Conservation (phyloP, 768 basidiomycete genomes). For the Trametes coccinea region DNA sequence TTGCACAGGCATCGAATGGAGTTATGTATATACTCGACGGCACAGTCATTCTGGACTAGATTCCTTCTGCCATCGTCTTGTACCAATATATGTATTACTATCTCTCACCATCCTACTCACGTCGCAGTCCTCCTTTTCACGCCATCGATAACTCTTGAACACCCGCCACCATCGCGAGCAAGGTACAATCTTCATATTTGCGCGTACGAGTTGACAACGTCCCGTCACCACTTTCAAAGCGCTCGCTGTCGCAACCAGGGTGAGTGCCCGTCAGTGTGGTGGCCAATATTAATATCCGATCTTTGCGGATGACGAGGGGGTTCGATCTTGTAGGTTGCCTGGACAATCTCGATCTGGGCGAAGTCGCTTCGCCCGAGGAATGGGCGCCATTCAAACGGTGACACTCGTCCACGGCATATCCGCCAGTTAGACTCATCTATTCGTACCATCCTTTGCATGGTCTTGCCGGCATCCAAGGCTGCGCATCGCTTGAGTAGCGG, state of each 20-base stretch:
- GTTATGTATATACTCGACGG: constrained; percentile 61
- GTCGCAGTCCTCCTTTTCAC: no score
- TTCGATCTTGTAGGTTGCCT: not conserved
- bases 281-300: constrained; percentile 11
- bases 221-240: no score
- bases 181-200: no score
- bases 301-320: constrained; percentile 8
- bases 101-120: not conserved
- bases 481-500: not conserved
- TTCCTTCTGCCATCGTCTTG: not conserved
- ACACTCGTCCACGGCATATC: not conserved
- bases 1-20: constrained; percentile 51
- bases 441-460: not conserved
- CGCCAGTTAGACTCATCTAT: not conserved
- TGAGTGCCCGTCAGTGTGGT: not conserved
- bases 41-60: constrained; percentile 37
- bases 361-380: not conserved
- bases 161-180: no score
- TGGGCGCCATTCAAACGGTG: not conserved
- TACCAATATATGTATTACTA: constrained; percentile 15
- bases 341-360: not conserved
- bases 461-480: not conserved
- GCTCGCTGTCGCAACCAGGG: no score
- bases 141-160: no score
- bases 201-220: no score